Percentiles rank a stretch among this genome's conserved stretches.
Conservation (phyloP, 768 basidiomycete genomes). For the Suillus discolor region DNA sequence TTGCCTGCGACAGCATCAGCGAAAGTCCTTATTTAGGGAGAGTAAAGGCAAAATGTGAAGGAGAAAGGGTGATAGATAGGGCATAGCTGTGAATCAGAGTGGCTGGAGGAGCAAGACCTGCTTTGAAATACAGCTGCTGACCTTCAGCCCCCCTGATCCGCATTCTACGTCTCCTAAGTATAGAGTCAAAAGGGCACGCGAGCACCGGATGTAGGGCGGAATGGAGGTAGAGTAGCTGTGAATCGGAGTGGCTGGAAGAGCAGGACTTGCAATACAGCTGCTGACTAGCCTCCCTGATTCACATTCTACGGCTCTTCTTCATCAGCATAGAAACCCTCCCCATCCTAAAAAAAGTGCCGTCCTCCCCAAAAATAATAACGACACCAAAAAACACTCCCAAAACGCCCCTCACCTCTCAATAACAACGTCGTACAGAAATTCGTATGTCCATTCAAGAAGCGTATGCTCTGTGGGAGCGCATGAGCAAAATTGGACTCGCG, state of each 20-base stretch:
- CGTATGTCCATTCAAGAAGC: constrained; percentile 82
- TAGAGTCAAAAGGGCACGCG: not conserved
- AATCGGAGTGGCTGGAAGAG: not conserved
- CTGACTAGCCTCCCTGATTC: not conserved
- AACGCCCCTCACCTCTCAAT: constrained; percentile 47
- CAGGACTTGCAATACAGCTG: not conserved
- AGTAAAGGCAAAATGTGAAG: not conserved
- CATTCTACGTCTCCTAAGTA: not conserved
- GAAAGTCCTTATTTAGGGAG: not conserved
- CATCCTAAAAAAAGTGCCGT: no score
- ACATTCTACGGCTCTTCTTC: not conserved
- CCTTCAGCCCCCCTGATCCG: not conserved
- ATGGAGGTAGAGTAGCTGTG: not conserved
- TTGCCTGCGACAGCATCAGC: constrained; percentile 47
- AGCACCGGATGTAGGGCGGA: not conserved
- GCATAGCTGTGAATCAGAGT: not conserved
- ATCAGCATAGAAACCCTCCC: not conserved
- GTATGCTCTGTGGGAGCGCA: constrained; percentile 73
- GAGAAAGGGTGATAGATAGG: not conserved
- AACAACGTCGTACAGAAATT: constrained; percentile 86
- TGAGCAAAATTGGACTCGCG: constrained; percentile 83
- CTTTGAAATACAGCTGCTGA: not conserved
- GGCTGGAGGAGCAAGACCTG: not conserved
- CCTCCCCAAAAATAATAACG: not conserved
- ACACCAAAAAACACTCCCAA: not conserved